Evolutionary conservation across 331 rosid genomes (phyloP), one percentile per base, ranked within the genome.

Genomic region (Malus hybrid): DNA sequence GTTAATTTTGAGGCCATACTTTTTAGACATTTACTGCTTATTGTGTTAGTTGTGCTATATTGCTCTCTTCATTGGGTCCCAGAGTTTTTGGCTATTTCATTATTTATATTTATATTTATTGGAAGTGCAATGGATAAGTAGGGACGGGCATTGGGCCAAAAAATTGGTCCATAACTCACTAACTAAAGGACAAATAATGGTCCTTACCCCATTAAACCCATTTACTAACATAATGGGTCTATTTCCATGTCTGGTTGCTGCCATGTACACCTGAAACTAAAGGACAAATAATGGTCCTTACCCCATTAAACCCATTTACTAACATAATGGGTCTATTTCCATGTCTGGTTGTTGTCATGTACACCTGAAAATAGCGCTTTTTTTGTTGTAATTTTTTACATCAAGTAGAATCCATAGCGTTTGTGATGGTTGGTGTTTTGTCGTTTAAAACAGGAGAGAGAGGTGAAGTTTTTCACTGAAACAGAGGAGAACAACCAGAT

Each of bases 401-500:
- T 52, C 57, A 52, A 52, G 20, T n/a, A 13, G 65, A 59, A 67
- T 22, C n/a, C 48, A 3, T 36, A 4, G 11, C 36, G 67, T 16
- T 70, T 5, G 60, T 65, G 46, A 71, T 60, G n/a, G 4, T 66
- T 71, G 16, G 72, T 69, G 20, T 76, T 63, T 20, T 77, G 20
- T 24, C 14, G 33, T 42, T 82, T 87, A 70, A 57, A 63, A 82
- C 93, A 95, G 99, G 99, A 95, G 79, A 90, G 97, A 77, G 99
- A 95, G 54, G 99, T 95, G 75, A 92, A 95, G 77, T 95, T 95
- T 76, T 95, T 95, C 90, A 95, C 98, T 10, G 98, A 93, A 83
- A 93, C 97, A 65, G 97, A 93, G 84, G 98, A 93, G 88, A 93
- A 93, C 90, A 93, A 91, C 83, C 98, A 93, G 88, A 93, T 93